Evolutionary conservation across 306 rosid genomes (phyloP), one percentile per base, ranked within the genome.

Genomic region (Rosa rugosa): DNA sequence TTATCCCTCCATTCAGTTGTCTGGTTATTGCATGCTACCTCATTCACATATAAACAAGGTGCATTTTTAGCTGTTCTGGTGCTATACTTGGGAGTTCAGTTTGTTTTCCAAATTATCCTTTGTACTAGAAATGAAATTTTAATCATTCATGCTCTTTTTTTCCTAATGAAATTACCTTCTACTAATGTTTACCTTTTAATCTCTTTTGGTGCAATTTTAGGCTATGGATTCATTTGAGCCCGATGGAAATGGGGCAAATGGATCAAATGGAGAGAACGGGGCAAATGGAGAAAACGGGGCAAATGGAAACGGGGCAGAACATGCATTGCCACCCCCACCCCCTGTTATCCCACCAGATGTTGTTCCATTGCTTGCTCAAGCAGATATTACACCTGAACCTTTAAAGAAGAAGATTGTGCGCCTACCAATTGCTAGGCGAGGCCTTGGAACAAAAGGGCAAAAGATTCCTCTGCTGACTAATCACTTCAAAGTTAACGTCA

Each of bases 301-400:
- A 3, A 20, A 67, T 11, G 75, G 75, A 7, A 79, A 46, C 27
- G 83, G 82, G 5, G 75, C 74, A 11, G 68, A 81, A 13, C 89
- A 79, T 9, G 71, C 75, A 0, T 46, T 93, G 79, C 98, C 98
- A 2, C 99, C 97, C 6, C 98, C 99, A 5, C 97, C 98, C n/a
- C 91, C 94, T 0, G 81, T 84, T 77, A 85, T 93, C 11, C 94
- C 97, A 4, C 86, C 95, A 3, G 76, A 92, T 86, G 84, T 86
- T 18, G 89, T 85, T 23, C 98, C 92, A 0, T 12, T 80, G 6
- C 88, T 53, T 25, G 86, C 83, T 0, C 86, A 84, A 65, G 69
- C 69, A 3, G 97, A 83, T 13, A 60, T 54, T 6, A 46, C 75
- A 66, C 74, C 71, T 0, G 94, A 92, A 69, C 85, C 88, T 0